These are phyloP conservation scores for Sequoiadendron giganteum DNA, from an alignment of 75 land plant genomes.

Conservation along the genomic window DNA sequence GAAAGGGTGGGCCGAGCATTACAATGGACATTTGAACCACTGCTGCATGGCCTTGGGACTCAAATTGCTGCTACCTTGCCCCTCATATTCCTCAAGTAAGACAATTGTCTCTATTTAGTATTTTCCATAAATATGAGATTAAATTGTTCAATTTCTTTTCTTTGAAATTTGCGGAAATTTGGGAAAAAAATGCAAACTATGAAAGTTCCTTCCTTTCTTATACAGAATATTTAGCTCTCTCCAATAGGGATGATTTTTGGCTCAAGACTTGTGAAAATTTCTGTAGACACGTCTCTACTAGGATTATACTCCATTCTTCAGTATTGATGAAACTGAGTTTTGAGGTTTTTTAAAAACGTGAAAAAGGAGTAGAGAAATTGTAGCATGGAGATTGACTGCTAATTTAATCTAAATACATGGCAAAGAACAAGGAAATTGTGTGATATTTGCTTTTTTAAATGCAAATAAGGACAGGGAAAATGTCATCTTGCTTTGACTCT, in stretches of 20 bases:
- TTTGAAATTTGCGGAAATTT: neutral
- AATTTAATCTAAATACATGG: too few species aligned
- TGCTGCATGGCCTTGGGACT: conserved; percentile 53
- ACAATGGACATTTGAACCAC: conserved; percentile 51
- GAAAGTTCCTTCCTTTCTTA: neutral
- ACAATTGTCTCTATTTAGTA: neutral
- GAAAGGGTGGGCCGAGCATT: conserved; percentile 36
- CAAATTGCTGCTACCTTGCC: conserved; percentile 49
- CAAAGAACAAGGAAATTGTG: too few species aligned
- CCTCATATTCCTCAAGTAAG: conserved; percentile 47
- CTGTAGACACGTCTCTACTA: neutral
- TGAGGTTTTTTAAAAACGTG: neutral
- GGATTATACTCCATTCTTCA: neutral
- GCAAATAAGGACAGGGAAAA: too few species aligned
- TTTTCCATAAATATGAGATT: neutral
- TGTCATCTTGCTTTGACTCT: too few species aligned
- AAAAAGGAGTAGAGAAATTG: too few species aligned
- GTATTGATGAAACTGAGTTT: neutral
- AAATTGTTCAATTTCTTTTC: neutral
- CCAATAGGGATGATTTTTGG: neutral
- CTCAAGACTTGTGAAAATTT: neutral
- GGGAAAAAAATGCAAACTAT: neutral
- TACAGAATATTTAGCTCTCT: neutral
- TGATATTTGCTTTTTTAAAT: too few species aligned
- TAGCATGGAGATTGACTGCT: too few species aligned